Base-by-base conservation (phyloP, 805 yeast genomes). In the Teunomyces atbi region DNA sequence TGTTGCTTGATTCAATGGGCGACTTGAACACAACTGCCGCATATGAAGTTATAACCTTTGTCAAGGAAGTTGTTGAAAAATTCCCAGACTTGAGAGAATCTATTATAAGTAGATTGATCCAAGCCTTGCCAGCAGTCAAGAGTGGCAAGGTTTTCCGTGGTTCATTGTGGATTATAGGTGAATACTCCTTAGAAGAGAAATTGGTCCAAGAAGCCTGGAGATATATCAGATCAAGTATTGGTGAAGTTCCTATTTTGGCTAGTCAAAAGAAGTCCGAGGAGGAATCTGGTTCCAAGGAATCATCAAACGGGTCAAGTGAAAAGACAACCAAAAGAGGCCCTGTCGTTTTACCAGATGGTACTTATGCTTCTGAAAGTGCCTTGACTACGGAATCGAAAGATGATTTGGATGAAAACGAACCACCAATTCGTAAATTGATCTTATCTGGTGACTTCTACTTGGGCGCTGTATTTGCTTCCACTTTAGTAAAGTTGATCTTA, bases 91-190 rank as follows among this genome's bases (percentile, higher is more conserved):
- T 89, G 55, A 82, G 96, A 61, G 66, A 74, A 16, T 66, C 79
- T 15, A 84, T 90, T 41, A 66, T 94, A 46, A 63, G 66, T 38
- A 82, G 85, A 55, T 78, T 94, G 50, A 67, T 89, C 37, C 57
- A 58, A 6, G 72, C 89, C 11, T 74, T 94, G 60, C 81, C 81
- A 21, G 72, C 73, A 19, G 83, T 89, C 42, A 87, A 83, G 62
- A 84, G 94, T 49, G 96, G 96, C 10, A 90, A 90, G 59, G 96
- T 94, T 8, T 86, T 83, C 71, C 83, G 98, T 54, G 96, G 96
- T 26, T 89, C 96, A 0, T 74, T 95, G 49, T 94, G 99, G 99
- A 84, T 94, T 42, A 69, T 94, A 57, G 99, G 99, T 66, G 99
- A 95, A 68, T 94, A 90, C 66, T 74, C 91, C 33, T 59, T 78